Base-by-base conservation (phyloP, 2,329 filamentous ascomycete species). In the Pseudogymnoascus pannorum region DNA sequence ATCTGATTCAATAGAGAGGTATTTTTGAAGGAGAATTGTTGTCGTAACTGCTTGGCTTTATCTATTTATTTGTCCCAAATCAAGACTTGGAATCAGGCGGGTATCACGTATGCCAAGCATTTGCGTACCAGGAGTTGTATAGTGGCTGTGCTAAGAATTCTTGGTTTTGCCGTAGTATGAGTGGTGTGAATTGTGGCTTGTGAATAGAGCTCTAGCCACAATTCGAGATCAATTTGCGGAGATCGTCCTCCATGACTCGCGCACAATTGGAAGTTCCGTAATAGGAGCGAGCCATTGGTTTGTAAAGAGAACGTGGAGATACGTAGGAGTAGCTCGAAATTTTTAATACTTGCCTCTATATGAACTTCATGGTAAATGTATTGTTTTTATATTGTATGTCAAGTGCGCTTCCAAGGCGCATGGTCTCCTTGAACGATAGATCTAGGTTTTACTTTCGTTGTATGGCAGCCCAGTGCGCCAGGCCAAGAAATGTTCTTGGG, bases 41-140 rank as follows among this genome's bases (percentile, higher is more conserved):
- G 38, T 40, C 8, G 16, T 11, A 7, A 16, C 16, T 24, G 11
- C 14, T 18, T 31, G 33, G n/a, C 16, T 38, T 29, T 16, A 8
- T 51, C 14, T 54, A 33, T 54, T 54, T 54, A 54, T 54, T 54
- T 18, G 26, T 33, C 48, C 33, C 26, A 31, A 54, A 31, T 33
- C 48, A 54, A 54, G 48, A 54, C 48, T 54, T 54, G 48, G 48
- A 31, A 18, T 31, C 24, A 11, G 24, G 26, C 26, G 26, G 24
- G n/a, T 29, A 29, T 54, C 26, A 54, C 48, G 48, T 54, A 54
- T 18, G 48, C 48, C 48, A 54, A 54, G 48, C 29, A 31, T 54
- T 54, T 33, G 9, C n/a, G n/a, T 31, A 31, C 29, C 40, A 12
- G 20, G 20, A 20, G 40, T 22, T 8, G 40, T 20, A 11, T 20